Conservation (phyloP, 2,329 filamentous ascomycete species). For the Penicillium psychrosexuale region DNA sequence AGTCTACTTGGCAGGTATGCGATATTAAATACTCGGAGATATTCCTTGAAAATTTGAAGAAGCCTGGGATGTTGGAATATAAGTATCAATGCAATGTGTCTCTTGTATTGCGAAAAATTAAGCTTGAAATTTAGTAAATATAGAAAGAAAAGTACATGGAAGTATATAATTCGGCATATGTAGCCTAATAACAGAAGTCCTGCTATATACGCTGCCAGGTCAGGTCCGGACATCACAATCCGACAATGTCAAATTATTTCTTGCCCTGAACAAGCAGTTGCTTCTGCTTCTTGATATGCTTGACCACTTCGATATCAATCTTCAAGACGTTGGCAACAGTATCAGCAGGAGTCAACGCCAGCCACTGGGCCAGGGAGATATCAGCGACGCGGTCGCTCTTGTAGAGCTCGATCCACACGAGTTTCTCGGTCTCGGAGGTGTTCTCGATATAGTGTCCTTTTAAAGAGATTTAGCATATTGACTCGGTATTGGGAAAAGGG, state of each 20-base stretch:
- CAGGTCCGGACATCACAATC: background rate
- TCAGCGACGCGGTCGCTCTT: slow-evolving; percentile 65
- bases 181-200: background rate
- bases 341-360: slow-evolving; percentile 59
- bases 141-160: background rate
- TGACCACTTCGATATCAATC: slow-evolving; percentile 20
- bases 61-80: background rate
- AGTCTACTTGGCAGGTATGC: no score
- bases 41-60: background rate
- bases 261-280: slow-evolving; percentile 16
- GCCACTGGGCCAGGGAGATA: slow-evolving; percentile 66
- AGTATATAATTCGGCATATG: background rate
- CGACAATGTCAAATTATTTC: background rate
- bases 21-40: no score
- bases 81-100: background rate
- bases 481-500: background rate
- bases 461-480: background rate
- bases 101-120: background rate
- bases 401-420: slow-evolving; percentile 68
- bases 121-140: background rate
- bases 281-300: slow-evolving; percentile 23
- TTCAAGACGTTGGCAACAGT: slow-evolving; percentile 19
- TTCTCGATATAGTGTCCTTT: slow-evolving; percentile 67
- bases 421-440: slow-evolving; percentile 59
- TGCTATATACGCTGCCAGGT: background rate